Evolutionary conservation across 352 stramenopile genomes (phyloP), one percentile per base, ranked within the genome.

Genomic region (Peronospora destructor): DNA sequence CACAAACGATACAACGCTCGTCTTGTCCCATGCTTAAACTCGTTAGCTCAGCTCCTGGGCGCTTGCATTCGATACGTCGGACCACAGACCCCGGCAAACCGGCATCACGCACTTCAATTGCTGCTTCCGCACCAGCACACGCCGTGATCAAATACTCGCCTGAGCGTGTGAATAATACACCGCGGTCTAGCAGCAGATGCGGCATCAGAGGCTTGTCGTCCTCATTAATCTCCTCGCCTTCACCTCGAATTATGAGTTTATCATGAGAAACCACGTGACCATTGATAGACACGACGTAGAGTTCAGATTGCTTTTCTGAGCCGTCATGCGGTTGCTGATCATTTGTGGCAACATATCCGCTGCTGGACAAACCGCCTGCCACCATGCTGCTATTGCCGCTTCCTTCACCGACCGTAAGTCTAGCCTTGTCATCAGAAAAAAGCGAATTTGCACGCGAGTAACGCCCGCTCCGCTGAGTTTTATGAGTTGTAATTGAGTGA

Each of bases 231-330:
- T 61, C 56, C 5, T 61, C 59, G 6, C 41, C 49, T 42, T 74
- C 74, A 32, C 59, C 61, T 38, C 40, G 62, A 3, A 65, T 57
- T 10, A 66, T 42, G 9, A 92, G 58, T 26, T 68, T 73, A 40
- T 84, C 68, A 21, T 87, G 74, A 0, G 73, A 84, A 17, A 92
- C 63, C 30, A 92, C 57, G 38, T 79, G 70, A 7, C 81, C 81
- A 30, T 92, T 92, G 45, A 92, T 84, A n/a, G 81, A 90, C 17
- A 90, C 71, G 13, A 90, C 47, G 30, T 84, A 85, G 38, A 92
- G 53, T 37, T 92, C 78, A 0, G 81, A 92, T 32, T 88, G 81
- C 34, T 70, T 62, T 21, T 70, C 61, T 6, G 48, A 52, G 14
- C 53, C 62, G 54, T 62, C 59, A 32, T 46, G 56, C 21, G 41